Conservation (phyloP, 2,329 filamentous ascomycete species). For the Penicillium sp. region DNA sequence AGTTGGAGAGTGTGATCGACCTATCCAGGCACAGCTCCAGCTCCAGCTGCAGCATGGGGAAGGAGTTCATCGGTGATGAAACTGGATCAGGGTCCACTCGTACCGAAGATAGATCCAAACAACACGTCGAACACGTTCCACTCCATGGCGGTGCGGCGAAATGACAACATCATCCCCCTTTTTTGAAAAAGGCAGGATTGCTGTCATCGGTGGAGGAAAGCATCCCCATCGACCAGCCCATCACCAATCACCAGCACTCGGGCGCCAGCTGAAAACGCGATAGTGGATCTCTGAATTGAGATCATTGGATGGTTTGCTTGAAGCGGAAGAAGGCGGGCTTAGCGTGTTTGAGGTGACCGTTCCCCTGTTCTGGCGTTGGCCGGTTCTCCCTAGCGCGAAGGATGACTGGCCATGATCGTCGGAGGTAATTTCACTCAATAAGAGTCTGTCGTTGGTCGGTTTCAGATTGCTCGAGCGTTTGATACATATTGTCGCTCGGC, state of each 20-base stretch:
- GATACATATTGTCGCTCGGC: conserved; percentile 2
- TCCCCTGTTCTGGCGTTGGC: conserved; percentile 13
- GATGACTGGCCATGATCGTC: conserved; percentile 20
- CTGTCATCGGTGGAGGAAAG: background rate
- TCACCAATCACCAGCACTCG: conserved; percentile 13
- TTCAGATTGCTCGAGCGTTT: conserved; percentile 16
- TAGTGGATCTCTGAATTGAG: conserved; percentile 7
- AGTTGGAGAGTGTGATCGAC: conserved; percentile 9
- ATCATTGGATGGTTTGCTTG: conserved; percentile 13
- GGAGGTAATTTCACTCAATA: conserved; percentile 18
- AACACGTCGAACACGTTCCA: conserved; percentile 9
- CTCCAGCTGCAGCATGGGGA: conserved; percentile 12
- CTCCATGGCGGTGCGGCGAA: conserved; percentile 4
- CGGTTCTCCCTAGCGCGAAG: conserved; percentile 14
- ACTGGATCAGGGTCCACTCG: conserved; percentile 12
- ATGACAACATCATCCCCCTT: conserved; percentile 4
- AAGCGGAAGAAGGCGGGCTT: conserved; percentile 10
- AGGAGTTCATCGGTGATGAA: conserved; percentile 18
- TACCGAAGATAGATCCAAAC: conserved; percentile 10
- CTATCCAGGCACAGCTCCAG: background rate
- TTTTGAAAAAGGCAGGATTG: conserved; percentile 6
- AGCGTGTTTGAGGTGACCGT: conserved; percentile 17
- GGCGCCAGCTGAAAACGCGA: conserved; percentile 5
- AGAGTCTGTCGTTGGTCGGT: conserved; percentile 14
- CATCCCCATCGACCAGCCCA: too few relatives aligned